Evolutionary conservation across 1,284 basidiomycete genomes (phyloP).

Genomic region (Rhodotorula sp.): DNA sequence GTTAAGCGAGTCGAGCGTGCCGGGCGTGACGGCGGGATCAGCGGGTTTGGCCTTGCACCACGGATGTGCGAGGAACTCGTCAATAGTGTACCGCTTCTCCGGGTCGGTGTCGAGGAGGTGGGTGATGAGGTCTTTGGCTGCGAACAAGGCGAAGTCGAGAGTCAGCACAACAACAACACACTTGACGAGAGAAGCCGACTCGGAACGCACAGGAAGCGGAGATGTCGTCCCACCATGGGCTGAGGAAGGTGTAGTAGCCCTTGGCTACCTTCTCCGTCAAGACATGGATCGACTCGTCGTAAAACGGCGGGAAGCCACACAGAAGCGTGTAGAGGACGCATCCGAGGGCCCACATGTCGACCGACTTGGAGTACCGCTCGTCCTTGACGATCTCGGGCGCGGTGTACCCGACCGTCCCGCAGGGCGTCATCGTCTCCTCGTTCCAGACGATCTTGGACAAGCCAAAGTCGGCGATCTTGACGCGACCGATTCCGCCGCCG

Average conservation of each 20-base stretch:
- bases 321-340: conserved; percentile 97
- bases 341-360: conserved; percentile 99
- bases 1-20: conserved; percentile 56
- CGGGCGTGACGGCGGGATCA: conserved; percentile 58
- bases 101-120: conserved; percentile 96
- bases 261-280: conserved; percentile 97
- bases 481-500: conserved; percentile 93
- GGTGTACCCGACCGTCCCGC: conserved; percentile 98
- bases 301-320: conserved; percentile 79
- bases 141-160: neutral
- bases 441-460: conserved; percentile 98
- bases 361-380: conserved; percentile 95
- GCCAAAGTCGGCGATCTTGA: conserved; percentile 99
- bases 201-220: conserved; percentile 64
- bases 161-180: no score
- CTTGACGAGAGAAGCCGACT: neutral
- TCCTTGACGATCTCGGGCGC: conserved; percentile 99
- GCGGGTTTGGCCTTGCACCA: conserved; percentile 68
- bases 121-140: conserved; percentile 92
- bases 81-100: conserved; percentile 91
- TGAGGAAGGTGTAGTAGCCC: conserved; percentile 97
- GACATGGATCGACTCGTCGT: conserved; percentile 97
- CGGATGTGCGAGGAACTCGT: conserved; percentile 94
- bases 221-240: conserved; percentile 99
- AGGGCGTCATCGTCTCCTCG: conserved; percentile 98